These are phyloP conservation scores for Fusarium scirpi DNA, from an alignment of 2,329 filamentous ascomycete genomes.

Conservation along the genomic window DNA sequence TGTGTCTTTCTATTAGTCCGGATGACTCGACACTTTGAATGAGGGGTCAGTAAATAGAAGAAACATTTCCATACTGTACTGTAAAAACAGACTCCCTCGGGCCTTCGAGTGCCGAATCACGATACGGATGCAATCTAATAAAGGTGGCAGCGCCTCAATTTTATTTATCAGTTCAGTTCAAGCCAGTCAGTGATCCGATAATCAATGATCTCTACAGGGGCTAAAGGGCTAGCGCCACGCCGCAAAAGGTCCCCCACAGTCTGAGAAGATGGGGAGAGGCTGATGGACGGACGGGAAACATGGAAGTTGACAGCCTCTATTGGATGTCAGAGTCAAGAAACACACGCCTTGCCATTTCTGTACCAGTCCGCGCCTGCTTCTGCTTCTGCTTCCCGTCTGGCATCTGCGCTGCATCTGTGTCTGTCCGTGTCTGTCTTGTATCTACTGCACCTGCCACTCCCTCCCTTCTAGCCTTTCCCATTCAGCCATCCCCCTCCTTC, in stretches of 20 bases:
- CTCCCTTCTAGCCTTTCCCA: conserved; percentile 17
- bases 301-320: conserved; percentile 6
- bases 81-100: not conserved
- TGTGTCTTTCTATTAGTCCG: not conserved
- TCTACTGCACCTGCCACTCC: conserved; percentile 26
- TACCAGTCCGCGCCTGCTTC: not conserved
- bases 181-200: conserved; percentile 2
- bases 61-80: no score
- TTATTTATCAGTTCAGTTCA: not conserved
- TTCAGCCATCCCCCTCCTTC: conserved; percentile 17
- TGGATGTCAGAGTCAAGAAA: conserved; percentile 4
- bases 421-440: not conserved
- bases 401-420: not conserved
- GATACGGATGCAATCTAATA: not conserved
- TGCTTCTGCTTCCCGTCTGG: not conserved
- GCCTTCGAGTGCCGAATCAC: conserved; percentile 1
- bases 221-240: conserved; percentile 40
- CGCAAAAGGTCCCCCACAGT: conserved; percentile 32
- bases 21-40: not conserved
- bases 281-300: conserved; percentile 4
- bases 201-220: conserved; percentile 20
- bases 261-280: not conserved
- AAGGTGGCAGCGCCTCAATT: conserved; percentile 7
- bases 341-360: conserved; percentile 28
- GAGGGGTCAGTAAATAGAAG: not conserved